These are phyloP conservation scores for Nematocida sp. DNA, from an alignment of 371 early-diverging fungal genomes.

Conservation along the genomic window DNA sequence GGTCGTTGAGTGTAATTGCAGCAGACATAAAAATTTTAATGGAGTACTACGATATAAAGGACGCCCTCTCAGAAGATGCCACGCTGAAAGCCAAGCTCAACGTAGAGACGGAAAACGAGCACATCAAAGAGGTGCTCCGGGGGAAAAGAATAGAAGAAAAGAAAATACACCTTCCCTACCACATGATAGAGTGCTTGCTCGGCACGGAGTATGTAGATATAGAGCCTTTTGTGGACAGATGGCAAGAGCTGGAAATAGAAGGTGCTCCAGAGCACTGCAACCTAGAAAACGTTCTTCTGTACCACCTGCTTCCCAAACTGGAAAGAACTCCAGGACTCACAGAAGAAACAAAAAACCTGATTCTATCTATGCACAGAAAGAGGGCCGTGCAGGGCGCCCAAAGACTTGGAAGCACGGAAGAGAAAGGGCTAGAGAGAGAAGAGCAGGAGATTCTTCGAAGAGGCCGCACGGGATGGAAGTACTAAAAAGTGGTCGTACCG, in stretches of 20 bases:
- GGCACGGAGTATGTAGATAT: slow-evolving; percentile 22
- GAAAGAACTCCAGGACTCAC: not conserved
- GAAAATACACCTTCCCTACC: slow-evolving; percentile 18
- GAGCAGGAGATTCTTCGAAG: slow-evolving; percentile 29
- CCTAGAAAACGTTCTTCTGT: slow-evolving; percentile 1
- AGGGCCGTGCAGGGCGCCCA: not conserved
- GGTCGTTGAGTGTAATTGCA: not conserved
- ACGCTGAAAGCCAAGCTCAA: slow-evolving; percentile 4
- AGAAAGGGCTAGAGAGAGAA: not conserved
- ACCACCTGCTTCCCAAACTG: not conserved
- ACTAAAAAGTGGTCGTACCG: slow-evolving; percentile 51
- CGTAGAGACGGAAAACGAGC: not conserved
- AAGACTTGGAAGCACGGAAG: not conserved
- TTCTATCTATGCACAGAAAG: slow-evolving; percentile 7
- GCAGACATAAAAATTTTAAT: slow-evolving; percentile 51
- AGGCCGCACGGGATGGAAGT: slow-evolving; percentile 8
- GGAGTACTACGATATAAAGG: slow-evolving; percentile 47
- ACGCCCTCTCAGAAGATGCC: slow-evolving; percentile 23
- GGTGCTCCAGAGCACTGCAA: slow-evolving; percentile 25
- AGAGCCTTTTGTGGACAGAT: not conserved
- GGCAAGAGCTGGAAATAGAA: slow-evolving; percentile 25
- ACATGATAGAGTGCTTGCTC: slow-evolving; percentile 28
- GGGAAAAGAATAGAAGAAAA: slow-evolving; percentile 7
- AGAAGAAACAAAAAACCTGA: not conserved
- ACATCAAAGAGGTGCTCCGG: slow-evolving; percentile 9